Conservation (phyloP, 2,329 filamentous ascomycete species). For the Lizonia empirigonia region DNA sequence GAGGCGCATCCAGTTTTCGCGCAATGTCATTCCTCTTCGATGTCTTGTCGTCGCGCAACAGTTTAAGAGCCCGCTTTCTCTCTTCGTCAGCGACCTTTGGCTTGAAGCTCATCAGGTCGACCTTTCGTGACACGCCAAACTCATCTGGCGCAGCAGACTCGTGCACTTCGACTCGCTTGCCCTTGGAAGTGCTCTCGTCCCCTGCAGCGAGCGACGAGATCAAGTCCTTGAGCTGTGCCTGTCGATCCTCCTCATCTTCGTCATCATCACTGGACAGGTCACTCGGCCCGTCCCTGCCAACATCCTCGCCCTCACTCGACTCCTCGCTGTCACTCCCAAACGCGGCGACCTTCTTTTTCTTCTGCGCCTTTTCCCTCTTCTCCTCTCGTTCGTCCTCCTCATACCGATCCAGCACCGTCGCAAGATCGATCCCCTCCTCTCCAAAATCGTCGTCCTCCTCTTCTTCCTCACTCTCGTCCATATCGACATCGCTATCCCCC, state of each 20-base stretch:
- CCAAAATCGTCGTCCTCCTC: slow-evolving; percentile 63
- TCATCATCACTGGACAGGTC: slow-evolving; percentile 55
- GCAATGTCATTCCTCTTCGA: slow-evolving; percentile 61
- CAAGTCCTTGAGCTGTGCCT: slow-evolving; percentile 70
- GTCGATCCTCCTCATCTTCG: slow-evolving; percentile 56
- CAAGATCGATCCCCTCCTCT: slow-evolving; percentile 67
- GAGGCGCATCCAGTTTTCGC: slow-evolving; percentile 78
- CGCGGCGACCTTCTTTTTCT: slow-evolving; percentile 48
- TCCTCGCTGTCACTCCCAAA: slow-evolving; percentile 60
- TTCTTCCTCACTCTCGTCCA: slow-evolving; percentile 55
- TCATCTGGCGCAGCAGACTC: slow-evolving; percentile 68
- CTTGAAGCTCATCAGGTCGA: slow-evolving; percentile 77
- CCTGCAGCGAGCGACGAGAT: slow-evolving; percentile 67
- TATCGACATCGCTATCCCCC: slow-evolving; percentile 51
- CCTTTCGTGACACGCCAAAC: slow-evolving; percentile 66
- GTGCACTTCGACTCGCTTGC: slow-evolving; percentile 53
- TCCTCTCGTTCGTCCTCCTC: slow-evolving; percentile 46
- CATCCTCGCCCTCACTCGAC: slow-evolving; percentile 55
- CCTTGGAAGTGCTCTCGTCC: slow-evolving; percentile 41
- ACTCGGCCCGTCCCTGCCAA: slow-evolving; percentile 55
- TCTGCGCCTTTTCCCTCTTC: slow-evolving; percentile 31
- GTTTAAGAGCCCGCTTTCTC: slow-evolving; percentile 79
- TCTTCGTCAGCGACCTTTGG: slow-evolving; percentile 73
- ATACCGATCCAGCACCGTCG: slow-evolving; percentile 63
- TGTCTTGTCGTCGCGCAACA: slow-evolving; percentile 69